These are phyloP conservation scores for Homolaphlyctis polyrhiza DNA, from an alignment of 371 early-diverging fungal species.

Conservation along the genomic window DNA sequence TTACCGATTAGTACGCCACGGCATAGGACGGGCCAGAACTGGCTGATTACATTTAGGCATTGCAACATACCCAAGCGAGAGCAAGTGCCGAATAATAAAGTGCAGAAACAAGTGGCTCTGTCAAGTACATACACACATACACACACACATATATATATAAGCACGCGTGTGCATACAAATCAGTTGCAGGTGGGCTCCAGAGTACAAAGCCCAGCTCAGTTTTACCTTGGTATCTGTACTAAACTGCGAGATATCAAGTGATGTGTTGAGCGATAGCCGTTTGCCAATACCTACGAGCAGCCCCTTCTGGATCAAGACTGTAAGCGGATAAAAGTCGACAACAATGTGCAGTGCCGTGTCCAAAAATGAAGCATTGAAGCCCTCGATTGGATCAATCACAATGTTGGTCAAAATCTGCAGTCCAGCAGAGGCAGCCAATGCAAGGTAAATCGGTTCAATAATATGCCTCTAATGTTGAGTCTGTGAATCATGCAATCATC, in stretches of 20 bases:
- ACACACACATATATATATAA: not conserved
- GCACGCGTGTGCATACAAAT: not conserved
- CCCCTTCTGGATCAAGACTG: constrained; percentile 68
- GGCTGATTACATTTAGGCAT: no score
- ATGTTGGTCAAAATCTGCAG: constrained; percentile 11
- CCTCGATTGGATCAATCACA: not conserved
- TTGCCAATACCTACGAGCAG: constrained; percentile 76
- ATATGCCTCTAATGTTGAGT: no score
- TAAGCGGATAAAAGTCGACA: constrained; percentile 76
- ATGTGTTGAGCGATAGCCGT: constrained; percentile 49
- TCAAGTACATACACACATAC: no score
- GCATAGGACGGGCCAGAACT: no score
- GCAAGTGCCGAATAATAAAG: constrained; percentile 58
- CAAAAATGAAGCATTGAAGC: not conserved
- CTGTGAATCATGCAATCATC: no score
- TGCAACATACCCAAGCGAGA: constrained; percentile 29
- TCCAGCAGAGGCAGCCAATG: not conserved
- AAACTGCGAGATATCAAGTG: constrained; percentile 58
- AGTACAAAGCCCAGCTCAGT: not conserved
- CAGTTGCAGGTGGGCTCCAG: not conserved
- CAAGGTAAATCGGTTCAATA: no score
- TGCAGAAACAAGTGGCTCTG: constrained; percentile 78
- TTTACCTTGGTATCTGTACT: constrained; percentile 65
- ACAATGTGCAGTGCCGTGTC: constrained; percentile 5
- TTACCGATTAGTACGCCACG: no score